Base-by-base conservation (phyloP, 768 basidiomycete species). In the Tephrocybe sp. region DNA sequence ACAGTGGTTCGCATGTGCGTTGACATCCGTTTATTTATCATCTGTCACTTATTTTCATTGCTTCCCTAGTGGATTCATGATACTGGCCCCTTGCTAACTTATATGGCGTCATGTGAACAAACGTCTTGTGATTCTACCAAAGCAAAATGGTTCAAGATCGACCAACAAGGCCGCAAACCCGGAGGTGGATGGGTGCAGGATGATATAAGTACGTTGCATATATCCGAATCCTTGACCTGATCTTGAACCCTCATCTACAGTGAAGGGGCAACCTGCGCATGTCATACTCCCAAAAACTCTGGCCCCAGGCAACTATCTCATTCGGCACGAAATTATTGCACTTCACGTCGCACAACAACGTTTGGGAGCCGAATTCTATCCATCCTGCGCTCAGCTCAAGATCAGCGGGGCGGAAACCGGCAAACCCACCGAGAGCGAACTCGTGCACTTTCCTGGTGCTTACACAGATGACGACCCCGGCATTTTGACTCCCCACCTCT, bases 331-430 rank as follows among this genome's bases (percentile, higher is more conserved):
- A 63, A 85, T 91, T 65, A 84, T 91, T 64, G 84, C 85, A 9
- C 79, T 91, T 14, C 90, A 91, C 60, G 84, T 91, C 64, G 84
- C 85, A 9, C 79, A 90, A 12, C 90, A 91, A 2, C 10, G 61
- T 12, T 81, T 83, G 3, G 85, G 85, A n/a, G 89, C 87, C 1
- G 90, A 93, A 68, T 92, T 90, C 68, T 93, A 93, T 64, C 84
- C 86, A 0, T 79, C 80, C 23, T 93, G 90, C 65, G 73, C 78
- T 2, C 78, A 84, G 66, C 62, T 87, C 54, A 68, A 63, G 33
- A 65, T 91, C 32, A 68, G 74, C 2, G 87, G 88, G 10, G 75
- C 69, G 45, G 75, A 75, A 39, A 75, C 73, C 1, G 84, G 79
- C 12, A 63, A 54, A 1, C 83, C 85, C 3, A 59, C 63, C 0